A percentile compares a stretch with the other conserved stretches of the same genome.
These are phyloP conservation scores for Mycena capillaripes DNA, from an alignment of 768 basidiomycete genomes.

Conservation along the genomic window DNA sequence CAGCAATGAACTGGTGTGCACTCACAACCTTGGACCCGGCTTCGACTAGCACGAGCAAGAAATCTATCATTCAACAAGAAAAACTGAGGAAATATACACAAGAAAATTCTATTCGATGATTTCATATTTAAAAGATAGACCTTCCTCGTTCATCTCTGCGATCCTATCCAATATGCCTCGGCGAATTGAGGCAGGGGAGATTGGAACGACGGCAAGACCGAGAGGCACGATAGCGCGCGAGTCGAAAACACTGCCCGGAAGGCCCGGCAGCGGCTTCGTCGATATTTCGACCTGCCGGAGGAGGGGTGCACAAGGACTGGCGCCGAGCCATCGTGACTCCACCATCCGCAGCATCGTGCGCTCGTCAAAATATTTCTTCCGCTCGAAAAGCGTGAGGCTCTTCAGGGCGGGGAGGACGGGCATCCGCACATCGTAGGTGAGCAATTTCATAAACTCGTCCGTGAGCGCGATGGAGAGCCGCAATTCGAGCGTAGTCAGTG, in stretches of 20 bases:
- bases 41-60: too few species aligned
- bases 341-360: background rate
- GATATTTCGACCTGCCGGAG: background rate
- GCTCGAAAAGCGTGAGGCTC: background rate
- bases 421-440: background rate
- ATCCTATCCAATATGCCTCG: background rate
- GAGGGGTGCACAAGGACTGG: background rate
- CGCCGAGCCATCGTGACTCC: background rate
- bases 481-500: background rate
- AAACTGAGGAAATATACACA: too few species aligned
- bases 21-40: too few species aligned
- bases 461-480: background rate
- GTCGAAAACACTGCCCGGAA: background rate
- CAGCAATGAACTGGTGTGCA: too few species aligned
- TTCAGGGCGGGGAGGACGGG: background rate
- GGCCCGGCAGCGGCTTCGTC: background rate
- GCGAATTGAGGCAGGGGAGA: background rate
- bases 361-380: background rate
- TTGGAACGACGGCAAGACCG: background rate
- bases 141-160: slow-evolving; percentile 4
- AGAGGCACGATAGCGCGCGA: background rate
- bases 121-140: background rate
- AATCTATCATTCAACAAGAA: too few species aligned
- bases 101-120: background rate
- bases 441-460: background rate